A percentile compares a stretch with the other conserved stretches of the same genome.
These are phyloP conservation scores for Chionographis japonica DNA, from an alignment of 106 monocot genomes.

Conservation along the genomic window DNA sequence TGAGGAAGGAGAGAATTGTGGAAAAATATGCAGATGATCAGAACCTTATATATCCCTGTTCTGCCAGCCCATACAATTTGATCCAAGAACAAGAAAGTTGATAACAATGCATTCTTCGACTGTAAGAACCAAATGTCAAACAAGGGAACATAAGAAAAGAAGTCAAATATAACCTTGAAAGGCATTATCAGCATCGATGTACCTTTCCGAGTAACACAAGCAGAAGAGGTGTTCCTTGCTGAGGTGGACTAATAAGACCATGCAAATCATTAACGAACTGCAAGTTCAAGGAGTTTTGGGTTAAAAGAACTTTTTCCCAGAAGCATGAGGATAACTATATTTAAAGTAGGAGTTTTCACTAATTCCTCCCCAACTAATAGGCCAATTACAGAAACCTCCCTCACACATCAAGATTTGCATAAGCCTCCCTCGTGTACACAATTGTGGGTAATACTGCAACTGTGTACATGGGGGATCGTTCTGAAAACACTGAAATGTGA, in stretches of 20 bases:
- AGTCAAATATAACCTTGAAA: not conserved
- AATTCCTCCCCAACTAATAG: too few species aligned
- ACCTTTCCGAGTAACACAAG: conserved; percentile 88
- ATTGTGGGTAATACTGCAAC: too few species aligned
- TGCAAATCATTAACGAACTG: conserved; percentile 96
- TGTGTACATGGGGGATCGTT: too few species aligned
- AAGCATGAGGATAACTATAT: too few species aligned
- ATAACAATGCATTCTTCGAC: conserved; percentile 93
- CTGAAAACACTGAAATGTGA: too few species aligned
- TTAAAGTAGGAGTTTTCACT: too few species aligned
- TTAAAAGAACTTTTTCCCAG: not conserved
- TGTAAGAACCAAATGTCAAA: conserved; percentile 16
- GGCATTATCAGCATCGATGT: not conserved
- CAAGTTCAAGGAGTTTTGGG: conserved; percentile 5
- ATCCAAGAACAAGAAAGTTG: conserved; percentile 92
- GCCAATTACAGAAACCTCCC: too few species aligned
- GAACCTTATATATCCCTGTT: conserved; percentile 92
- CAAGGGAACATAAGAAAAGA: not conserved
- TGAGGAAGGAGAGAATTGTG: not conserved
- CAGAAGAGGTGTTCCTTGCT: conserved; percentile 63
- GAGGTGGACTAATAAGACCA: conserved; percentile 74
- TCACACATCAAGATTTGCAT: too few species aligned
- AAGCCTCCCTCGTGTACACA: too few species aligned
- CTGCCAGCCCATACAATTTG: conserved; percentile 92
- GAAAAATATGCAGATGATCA: not conserved